Percentiles rank a stretch among this genome's conserved stretches.
Conservation (phyloP, 306 rosid genomes). For the Macrotyloma uniflorum region DNA sequence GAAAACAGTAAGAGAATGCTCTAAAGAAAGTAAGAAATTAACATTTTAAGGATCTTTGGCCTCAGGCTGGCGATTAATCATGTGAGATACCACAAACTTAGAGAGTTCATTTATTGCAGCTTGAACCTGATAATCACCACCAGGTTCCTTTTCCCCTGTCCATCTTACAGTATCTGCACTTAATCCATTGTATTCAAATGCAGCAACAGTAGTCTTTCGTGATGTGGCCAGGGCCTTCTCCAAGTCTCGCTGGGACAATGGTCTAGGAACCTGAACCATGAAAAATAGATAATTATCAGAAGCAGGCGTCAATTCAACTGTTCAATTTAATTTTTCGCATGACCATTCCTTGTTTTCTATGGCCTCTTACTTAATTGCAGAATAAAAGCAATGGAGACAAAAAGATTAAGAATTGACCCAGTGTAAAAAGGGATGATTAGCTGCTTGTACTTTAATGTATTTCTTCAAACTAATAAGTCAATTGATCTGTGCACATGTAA, state of each 20-base stretch:
- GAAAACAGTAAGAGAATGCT: conserved; percentile 13
- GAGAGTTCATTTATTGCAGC: conserved; percentile 83
- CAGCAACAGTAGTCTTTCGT: conserved; percentile 79
- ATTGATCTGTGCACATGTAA: too few relatives aligned
- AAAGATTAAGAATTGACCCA: background rate
- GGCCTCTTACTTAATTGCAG: background rate
- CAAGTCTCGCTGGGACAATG: conserved; percentile 65
- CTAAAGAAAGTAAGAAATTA: conserved; percentile 29
- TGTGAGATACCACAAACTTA: conserved; percentile 72
- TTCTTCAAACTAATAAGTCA: background rate
- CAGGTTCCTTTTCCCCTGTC: conserved; percentile 49
- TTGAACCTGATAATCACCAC: conserved; percentile 65
- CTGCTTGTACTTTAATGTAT: background rate
- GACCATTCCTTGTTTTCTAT: background rate
- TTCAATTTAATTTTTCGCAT: background rate
- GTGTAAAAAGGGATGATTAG: background rate
- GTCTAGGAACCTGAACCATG: conserved; percentile 71
- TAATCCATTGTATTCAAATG: conserved; percentile 72
- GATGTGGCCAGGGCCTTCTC: conserved; percentile 72
- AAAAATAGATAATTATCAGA: background rate
- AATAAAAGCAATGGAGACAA: background rate
- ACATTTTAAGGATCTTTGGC: conserved; percentile 54
- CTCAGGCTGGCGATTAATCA: conserved; percentile 75
- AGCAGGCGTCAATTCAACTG: background rate
- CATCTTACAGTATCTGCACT: conserved; percentile 47